These are phyloP conservation scores for Pterocarpus santalinus DNA, from an alignment of 306 rosid species.

Conservation along the genomic window DNA sequence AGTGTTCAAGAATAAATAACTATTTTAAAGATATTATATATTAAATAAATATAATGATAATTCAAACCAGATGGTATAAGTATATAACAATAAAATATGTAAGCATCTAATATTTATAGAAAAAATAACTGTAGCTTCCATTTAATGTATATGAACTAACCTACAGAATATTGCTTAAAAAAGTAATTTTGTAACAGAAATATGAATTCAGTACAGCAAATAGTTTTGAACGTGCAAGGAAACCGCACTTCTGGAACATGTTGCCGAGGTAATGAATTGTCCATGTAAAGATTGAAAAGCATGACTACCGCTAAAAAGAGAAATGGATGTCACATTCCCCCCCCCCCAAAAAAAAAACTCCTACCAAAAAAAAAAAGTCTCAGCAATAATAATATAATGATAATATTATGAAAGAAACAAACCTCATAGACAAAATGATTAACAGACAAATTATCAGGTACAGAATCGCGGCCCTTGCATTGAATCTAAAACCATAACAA, in stretches of 20 bases:
- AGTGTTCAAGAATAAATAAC: too few species aligned
- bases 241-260: constrained; percentile 18
- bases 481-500: constrained; percentile 75
- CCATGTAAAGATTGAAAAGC: constrained; percentile 27
- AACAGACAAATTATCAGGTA: constrained; percentile 88
- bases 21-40: neutral
- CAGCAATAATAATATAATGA: constrained; percentile 31
- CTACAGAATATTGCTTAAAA: neutral
- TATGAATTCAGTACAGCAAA: constrained; percentile 4
- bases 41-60: constrained; percentile 6
- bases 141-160: neutral
- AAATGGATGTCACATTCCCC: constrained; percentile 22
- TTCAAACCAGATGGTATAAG: constrained; percentile 9
- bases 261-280: constrained; percentile 9
- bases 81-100: constrained; percentile 9
- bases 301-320: neutral
- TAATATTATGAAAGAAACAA: constrained; percentile 46
- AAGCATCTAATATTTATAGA: too few species aligned
- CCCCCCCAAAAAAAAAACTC: too few species aligned
- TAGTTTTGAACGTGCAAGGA: constrained; percentile 1
- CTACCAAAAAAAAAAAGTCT: too few species aligned
- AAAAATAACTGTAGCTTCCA: neutral
- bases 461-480: constrained; percentile 95
- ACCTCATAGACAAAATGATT: constrained; percentile 96
- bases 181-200: constrained; percentile 18